phyloP scores from a whole-genome alignment of 768 basidiomycete genomes.

The Ephemerocybe angulata region DNA sequence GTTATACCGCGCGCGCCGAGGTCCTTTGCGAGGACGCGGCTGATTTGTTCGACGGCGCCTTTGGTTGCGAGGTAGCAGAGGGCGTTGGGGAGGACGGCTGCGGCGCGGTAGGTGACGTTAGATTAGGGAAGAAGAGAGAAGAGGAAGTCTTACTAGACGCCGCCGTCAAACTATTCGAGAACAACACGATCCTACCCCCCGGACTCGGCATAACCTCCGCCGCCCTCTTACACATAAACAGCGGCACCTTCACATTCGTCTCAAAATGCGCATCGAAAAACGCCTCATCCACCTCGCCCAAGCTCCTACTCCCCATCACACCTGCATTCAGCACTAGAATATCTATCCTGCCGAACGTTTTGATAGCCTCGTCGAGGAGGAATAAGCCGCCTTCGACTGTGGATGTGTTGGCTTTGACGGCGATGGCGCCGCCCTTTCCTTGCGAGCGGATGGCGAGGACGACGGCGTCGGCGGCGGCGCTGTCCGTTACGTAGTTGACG shows the following conservation, averaged over 20 bases:
- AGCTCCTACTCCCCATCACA: conserved; percentile 47
- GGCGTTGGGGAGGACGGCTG: conserved; percentile 42
- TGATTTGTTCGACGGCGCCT: conserved; percentile 57
- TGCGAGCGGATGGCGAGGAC: conserved; percentile 45
- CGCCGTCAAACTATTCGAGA: conserved; percentile 48
- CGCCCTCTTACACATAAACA: conserved; percentile 51
- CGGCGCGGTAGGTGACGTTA: not conserved
- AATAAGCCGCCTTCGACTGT: conserved; percentile 43
- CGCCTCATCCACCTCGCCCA: conserved; percentile 51
- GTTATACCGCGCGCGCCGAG: conserved; percentile 51
- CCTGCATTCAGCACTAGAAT: conserved; percentile 60
- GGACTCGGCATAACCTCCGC: conserved; percentile 39
- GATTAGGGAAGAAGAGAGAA: conserved; percentile 1
- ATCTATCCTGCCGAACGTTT: conserved; percentile 49
- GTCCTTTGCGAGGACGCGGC: conserved; percentile 56
- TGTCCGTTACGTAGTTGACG: conserved; percentile 50
- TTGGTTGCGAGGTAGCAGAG: conserved; percentile 54
- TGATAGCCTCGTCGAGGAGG: conserved; percentile 46
- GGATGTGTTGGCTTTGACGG: conserved; percentile 50
- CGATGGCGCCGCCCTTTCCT: conserved; percentile 42
- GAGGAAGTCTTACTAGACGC: conserved; percentile 30
- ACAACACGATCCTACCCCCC: conserved; percentile 55
- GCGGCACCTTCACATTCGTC: conserved; percentile 56
- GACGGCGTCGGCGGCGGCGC: conserved; percentile 46
- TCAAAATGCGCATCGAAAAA: conserved; percentile 49